These are phyloP conservation scores for Magnusiomyces clavatus DNA, from an alignment of 1,139 yeast genomes.

Conservation along the genomic window DNA sequence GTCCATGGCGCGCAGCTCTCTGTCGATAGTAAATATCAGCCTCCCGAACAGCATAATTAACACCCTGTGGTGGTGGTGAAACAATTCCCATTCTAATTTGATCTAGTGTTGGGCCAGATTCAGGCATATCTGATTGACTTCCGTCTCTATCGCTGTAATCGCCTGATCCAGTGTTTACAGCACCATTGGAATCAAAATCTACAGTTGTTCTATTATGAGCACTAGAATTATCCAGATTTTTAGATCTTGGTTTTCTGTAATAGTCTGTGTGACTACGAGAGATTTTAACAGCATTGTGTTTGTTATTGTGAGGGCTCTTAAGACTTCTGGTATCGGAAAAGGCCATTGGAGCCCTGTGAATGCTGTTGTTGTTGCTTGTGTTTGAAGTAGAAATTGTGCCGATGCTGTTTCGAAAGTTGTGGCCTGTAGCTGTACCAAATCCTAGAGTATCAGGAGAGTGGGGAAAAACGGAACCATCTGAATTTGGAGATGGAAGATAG, in stretches of 20 bases:
- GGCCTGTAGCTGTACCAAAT: background rate
- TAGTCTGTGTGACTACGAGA: constrained; percentile 14
- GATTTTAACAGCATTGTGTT: no score
- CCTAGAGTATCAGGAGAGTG: no score
- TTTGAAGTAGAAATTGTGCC: no score
- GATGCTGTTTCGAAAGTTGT: background rate
- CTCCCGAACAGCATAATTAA: constrained; percentile 32
- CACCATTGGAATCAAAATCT: no score
- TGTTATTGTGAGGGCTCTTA: no score
- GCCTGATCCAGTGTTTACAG: background rate
- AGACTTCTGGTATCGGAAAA: no score
- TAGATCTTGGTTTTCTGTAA: constrained; percentile 24
- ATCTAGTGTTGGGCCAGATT: background rate
- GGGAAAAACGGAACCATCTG: constrained; percentile 5
- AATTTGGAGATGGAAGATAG: constrained; percentile 10
- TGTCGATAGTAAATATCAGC: constrained; percentile 30
- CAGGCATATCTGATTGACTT: background rate
- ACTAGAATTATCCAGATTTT: constrained; percentile 5
- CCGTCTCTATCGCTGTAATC: background rate
- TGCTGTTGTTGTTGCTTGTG: no score
- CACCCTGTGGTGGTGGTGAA: constrained; percentile 17
- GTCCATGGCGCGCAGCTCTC: constrained; percentile 7
- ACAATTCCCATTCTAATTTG: constrained; percentile 5
- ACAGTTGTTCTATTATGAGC: background rate
- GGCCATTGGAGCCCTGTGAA: no score